These are phyloP conservation scores for Colletotrichum plurivorum DNA, from an alignment of 2,329 filamentous ascomycete genomes.

Conservation along the genomic window DNA sequence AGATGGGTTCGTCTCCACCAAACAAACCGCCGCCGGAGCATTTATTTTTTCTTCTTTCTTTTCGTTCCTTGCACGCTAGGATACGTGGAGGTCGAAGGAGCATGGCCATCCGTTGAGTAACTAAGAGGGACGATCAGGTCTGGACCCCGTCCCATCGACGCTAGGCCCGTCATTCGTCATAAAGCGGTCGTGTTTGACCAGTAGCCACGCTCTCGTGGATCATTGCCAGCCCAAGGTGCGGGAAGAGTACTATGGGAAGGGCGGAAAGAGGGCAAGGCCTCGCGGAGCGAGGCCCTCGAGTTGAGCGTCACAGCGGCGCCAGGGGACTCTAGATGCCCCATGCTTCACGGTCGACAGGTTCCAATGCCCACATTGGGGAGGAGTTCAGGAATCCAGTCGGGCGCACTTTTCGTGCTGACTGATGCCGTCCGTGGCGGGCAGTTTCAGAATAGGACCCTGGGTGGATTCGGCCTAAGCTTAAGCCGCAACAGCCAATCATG, in stretches of 20 bases:
- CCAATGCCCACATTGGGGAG: no score
- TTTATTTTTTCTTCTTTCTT: conserved; percentile 7
- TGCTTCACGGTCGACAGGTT: not conserved
- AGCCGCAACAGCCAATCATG: conserved; percentile 51
- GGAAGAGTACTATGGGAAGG: not conserved
- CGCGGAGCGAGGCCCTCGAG: conserved; percentile 10
- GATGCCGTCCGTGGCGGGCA: conserved; percentile 23
- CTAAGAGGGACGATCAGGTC: no score
- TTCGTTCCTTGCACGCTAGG: not conserved
- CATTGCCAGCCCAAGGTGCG: conserved; percentile 10
- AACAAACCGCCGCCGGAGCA: conserved; percentile 35
- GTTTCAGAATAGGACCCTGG: conserved; percentile 47
- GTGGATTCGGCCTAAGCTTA: conserved; percentile 52
- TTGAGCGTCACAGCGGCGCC: not conserved
- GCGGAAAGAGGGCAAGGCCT: not conserved
- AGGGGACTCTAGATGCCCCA: conserved; percentile 10
- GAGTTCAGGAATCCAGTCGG: conserved; percentile 2
- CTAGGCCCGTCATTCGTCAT: conserved; percentile 28
- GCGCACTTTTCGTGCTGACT: conserved; percentile 19
- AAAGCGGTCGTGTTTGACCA: conserved; percentile 24
- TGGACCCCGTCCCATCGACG: conserved; percentile 18
- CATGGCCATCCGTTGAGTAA: no score
- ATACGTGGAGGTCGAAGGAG: no score
- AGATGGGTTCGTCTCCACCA: conserved; percentile 30
- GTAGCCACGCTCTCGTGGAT: conserved; percentile 25